Percentiles rank a stretch among this genome's conserved stretches.
These are phyloP conservation scores for Dendrobium huoshanense DNA, from an alignment of 106 monocot species.

Conservation along the genomic window DNA sequence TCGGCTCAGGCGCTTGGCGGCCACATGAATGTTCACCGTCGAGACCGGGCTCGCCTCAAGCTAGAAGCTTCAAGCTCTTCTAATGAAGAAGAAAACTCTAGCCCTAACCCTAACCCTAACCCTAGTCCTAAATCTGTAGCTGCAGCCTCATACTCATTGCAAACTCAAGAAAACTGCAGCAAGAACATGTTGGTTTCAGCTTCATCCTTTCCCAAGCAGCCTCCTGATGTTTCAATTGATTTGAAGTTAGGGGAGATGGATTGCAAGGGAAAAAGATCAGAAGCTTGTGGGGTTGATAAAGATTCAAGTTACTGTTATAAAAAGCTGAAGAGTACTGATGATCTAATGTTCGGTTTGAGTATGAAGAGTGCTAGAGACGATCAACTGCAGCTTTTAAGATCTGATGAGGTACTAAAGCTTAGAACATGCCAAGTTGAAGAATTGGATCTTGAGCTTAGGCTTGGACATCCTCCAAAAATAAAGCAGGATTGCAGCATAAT, in stretches of 20 bases:
- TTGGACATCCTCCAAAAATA: slow-evolving; percentile 5
- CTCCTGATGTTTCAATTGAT: not conserved
- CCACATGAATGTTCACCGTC: slow-evolving; percentile 40
- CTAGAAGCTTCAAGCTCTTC: slow-evolving; percentile 17
- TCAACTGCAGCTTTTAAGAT: not conserved
- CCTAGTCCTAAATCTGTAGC: not conserved
- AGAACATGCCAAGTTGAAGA: slow-evolving; percentile 10
- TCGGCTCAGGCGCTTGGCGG: slow-evolving; percentile 4
- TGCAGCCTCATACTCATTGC: too few relatives aligned
- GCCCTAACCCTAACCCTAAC: not conserved
- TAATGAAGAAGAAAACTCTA: not conserved
- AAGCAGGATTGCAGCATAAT: not conserved
- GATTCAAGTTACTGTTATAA: not conserved
- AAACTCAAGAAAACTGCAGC: not conserved
- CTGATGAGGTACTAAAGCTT: not conserved
- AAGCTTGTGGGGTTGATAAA: not conserved
- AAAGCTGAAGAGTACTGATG: not conserved
- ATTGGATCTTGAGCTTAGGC: slow-evolving; percentile 26
- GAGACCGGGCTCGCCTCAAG: slow-evolving; percentile 23
- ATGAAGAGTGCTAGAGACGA: not conserved
- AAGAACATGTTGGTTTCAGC: too few relatives aligned
- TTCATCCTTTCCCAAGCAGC: not conserved
- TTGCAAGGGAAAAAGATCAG: not conserved
- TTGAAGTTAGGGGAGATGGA: not conserved
- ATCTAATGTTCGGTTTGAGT: not conserved